phyloP scores from a whole-genome alignment of 148 eudicot species.

The Silene uniflora region DNA sequence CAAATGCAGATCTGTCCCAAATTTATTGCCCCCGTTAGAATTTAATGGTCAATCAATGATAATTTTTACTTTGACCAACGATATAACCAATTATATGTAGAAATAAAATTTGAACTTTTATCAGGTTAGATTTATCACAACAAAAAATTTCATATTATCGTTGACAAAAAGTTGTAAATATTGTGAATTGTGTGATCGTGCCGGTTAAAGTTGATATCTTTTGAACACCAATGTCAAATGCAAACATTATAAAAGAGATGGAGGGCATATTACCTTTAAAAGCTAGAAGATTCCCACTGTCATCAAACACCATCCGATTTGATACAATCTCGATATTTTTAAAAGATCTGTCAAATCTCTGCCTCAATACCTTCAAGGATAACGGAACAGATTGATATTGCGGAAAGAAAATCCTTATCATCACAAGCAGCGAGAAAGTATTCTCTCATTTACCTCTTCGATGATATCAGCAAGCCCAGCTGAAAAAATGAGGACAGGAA shows the following conservation, averaged over 20 bases:
- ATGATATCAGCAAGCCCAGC: slow-evolving; percentile 96
- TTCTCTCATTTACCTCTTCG: slow-evolving; percentile 61
- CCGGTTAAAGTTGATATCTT: background rate
- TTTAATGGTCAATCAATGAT: background rate
- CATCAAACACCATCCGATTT: slow-evolving; percentile 80
- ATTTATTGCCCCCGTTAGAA: background rate
- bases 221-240: too few relatives aligned
- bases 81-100: background rate
- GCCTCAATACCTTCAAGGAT: slow-evolving; percentile 65
- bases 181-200: background rate
- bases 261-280: slow-evolving; percentile 57
- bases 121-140: background rate
- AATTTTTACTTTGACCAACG: background rate
- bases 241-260: too few relatives aligned
- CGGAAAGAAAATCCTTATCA: background rate
- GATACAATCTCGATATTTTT: slow-evolving; percentile 82
- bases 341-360: slow-evolving; percentile 69
- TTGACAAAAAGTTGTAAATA: background rate
- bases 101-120: background rate
- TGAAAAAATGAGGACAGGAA: slow-evolving; percentile 88
- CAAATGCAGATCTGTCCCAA: background rate
- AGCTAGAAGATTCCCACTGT: slow-evolving; percentile 54
- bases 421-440: background rate
- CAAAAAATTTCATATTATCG: background rate
- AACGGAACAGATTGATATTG: slow-evolving; percentile 7